phyloP scores from a whole-genome alignment of 352 stramenopile species.

The Pythium dissimile region DNA sequence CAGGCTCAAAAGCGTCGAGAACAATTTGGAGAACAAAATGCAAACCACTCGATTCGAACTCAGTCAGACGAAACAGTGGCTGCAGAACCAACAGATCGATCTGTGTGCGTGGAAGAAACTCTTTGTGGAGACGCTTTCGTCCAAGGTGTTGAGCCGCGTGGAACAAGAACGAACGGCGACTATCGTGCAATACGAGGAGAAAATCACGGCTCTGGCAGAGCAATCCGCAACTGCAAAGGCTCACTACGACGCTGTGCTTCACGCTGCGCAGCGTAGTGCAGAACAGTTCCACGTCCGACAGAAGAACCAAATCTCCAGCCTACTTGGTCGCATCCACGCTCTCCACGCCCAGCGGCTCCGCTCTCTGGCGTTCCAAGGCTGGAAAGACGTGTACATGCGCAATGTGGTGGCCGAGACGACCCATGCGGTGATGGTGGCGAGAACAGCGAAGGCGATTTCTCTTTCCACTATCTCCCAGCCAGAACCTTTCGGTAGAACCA shows the following conservation, averaged over 20 bases:
- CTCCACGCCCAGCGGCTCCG: not conserved
- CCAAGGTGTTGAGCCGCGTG: not conserved
- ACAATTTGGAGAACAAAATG: not conserved
- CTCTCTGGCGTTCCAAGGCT: constrained; percentile 23
- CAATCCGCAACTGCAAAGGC: not conserved
- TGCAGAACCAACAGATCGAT: constrained; percentile 3
- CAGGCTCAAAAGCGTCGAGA: not conserved
- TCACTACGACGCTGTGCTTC: not conserved
- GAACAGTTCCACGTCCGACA: not conserved
- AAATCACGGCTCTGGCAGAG: not conserved
- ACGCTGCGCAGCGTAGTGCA: not conserved
- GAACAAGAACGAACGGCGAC: not conserved
- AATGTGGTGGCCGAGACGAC: constrained; percentile 52
- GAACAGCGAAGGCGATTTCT: constrained; percentile 9
- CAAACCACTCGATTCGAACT: not conserved
- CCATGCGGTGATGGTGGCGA: constrained; percentile 58
- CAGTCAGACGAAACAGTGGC: not conserved
- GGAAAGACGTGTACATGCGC: constrained; percentile 53
- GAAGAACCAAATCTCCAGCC: not conserved
- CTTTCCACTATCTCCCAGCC: no score
- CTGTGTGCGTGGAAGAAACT: constrained; percentile 9
- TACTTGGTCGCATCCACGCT: not conserved
- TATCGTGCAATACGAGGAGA: not conserved
- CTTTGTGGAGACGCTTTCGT: not conserved
- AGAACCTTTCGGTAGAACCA: no score